These are phyloP conservation scores for Diaporthe citri DNA, from an alignment of 2,329 filamentous ascomycete species.

Conservation along the genomic window DNA sequence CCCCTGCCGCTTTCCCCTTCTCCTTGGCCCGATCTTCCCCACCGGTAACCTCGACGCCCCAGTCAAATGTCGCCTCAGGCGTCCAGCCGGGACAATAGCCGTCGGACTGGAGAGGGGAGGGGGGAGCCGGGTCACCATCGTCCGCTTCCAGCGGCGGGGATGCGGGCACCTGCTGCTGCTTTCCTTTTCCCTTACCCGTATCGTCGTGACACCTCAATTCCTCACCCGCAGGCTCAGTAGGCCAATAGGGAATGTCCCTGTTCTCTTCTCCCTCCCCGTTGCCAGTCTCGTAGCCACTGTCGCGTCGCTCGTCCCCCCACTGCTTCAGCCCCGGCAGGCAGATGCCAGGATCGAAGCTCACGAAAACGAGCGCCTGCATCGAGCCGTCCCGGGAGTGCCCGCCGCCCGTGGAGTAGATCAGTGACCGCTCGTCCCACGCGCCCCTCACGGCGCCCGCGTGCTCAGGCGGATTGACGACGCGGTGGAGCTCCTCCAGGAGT, in stretches of 20 bases:
- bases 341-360: slow-evolving; percentile 58
- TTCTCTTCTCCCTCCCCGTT: background rate
- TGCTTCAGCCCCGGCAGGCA: slow-evolving; percentile 46
- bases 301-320: slow-evolving; percentile 42
- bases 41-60: slow-evolving; percentile 1
- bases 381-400: slow-evolving; percentile 40
- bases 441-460: slow-evolving; percentile 54
- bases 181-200: slow-evolving; percentile 14
- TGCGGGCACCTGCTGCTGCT: slow-evolving; percentile 1
- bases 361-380: slow-evolving; percentile 53
- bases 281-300: background rate
- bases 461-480: slow-evolving; percentile 54
- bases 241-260: background rate
- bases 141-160: slow-evolving; percentile 12
- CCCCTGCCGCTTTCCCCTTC: background rate
- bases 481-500: slow-evolving; percentile 52
- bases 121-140: background rate
- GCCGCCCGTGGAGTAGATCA: slow-evolving; percentile 58
- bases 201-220: background rate
- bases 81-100: slow-evolving; percentile 18
- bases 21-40: background rate
- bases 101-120: background rate
- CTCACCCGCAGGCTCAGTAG: background rate
- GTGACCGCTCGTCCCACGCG: slow-evolving; percentile 59
- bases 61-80: slow-evolving; percentile 19